Base-by-base conservation (phyloP, 2,329 filamentous ascomycete genomes). In the Fusarium drepaniforme region DNA sequence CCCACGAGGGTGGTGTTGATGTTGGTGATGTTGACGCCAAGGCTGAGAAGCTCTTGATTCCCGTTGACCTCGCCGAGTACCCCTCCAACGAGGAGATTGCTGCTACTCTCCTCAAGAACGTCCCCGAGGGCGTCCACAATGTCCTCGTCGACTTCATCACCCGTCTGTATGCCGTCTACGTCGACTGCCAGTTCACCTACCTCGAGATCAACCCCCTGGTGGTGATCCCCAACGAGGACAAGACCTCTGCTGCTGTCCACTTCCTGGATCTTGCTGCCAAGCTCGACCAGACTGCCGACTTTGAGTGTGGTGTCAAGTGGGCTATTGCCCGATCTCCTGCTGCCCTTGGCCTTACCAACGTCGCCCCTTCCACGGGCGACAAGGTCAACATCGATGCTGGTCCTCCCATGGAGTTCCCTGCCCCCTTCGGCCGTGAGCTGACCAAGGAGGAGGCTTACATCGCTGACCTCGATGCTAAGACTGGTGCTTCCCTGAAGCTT, bases 161-260 rank as follows among this genome's bases (percentile, higher is more conserved):
- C 82, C 93, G 97, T 81, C 90, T 99, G 78, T 99, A 99, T 84
- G 97, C 96, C 80, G 97, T 99, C 88, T 99, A 98, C 83, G 97
- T 98, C 77, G 97, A 99, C 90, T 97, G 94, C 92, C 97, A 99
- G 87, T 99, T 99, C 91, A 98, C 97, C 82, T 99, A 99, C 89
- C 95, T 99, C 80, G 97, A 99, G 88, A 99, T 99, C 90, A 99
- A 99, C 92, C 97, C 97, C 79, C 89, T 99, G 76, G 97, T 99
- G 73, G 97, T 98, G 84, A 96, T 99, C 81, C 97, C 97, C 85
- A 98, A 98, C 85, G 93, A 91, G 78, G 92, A 96, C 80, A 93
- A 91, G 83, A 98, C 96, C 78, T 98, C 95, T 69, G 97, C 97
- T 68, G 93, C 95, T 49, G 97, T 99, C 65, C 91, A 98, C 91